These are phyloP conservation scores for Aegilops tauschii DNA, from an alignment of 176 grass and related monocot species.

Conservation along the genomic window DNA sequence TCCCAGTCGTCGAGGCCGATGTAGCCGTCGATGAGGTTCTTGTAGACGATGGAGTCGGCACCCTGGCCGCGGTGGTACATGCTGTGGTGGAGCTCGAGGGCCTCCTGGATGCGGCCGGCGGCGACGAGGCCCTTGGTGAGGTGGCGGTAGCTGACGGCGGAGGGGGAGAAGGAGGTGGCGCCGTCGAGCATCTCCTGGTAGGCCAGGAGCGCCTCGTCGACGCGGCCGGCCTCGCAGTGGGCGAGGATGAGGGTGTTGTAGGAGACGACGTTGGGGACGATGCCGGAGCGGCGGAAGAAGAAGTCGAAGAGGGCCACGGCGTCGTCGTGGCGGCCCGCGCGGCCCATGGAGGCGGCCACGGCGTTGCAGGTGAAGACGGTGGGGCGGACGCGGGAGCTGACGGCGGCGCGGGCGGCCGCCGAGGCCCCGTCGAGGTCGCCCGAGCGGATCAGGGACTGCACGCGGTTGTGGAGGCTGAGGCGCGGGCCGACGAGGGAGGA, in stretches of 20 bases:
- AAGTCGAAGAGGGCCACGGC: slow-evolving; percentile 36
- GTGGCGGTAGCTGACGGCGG: background rate
- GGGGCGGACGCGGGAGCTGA: slow-evolving; percentile 41
- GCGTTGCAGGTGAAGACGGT: slow-evolving; percentile 86
- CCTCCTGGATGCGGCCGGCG: slow-evolving; percentile 38
- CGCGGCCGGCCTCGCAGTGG: slow-evolving; percentile 36
- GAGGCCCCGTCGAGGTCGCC: slow-evolving; percentile 48
- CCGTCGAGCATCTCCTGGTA: slow-evolving; percentile 7
- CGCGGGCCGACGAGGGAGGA: slow-evolving; percentile 43
- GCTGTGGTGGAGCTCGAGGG: slow-evolving; percentile 41
- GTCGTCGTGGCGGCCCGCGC: slow-evolving; percentile 39
- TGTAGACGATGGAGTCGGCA: slow-evolving; percentile 12
- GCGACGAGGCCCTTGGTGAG: slow-evolving; percentile 21
- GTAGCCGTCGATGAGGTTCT: slow-evolving; percentile 4
- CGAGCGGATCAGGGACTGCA: slow-evolving; percentile 52
- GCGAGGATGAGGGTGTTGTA: slow-evolving; percentile 62
- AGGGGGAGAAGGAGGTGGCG: background rate
- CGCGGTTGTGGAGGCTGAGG: slow-evolving; percentile 56
- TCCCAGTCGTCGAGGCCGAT: background rate
- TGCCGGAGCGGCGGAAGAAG: slow-evolving; percentile 47
- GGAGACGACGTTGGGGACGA: slow-evolving; percentile 62
- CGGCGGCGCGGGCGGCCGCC: slow-evolving; percentile 21
- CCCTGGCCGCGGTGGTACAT: slow-evolving; percentile 47
- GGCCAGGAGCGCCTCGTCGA: slow-evolving; percentile 6
- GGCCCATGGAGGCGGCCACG: slow-evolving; percentile 48